Conservation (phyloP, 495 filamentous ascomycete species). For the Aspergillus leporis region DNA sequence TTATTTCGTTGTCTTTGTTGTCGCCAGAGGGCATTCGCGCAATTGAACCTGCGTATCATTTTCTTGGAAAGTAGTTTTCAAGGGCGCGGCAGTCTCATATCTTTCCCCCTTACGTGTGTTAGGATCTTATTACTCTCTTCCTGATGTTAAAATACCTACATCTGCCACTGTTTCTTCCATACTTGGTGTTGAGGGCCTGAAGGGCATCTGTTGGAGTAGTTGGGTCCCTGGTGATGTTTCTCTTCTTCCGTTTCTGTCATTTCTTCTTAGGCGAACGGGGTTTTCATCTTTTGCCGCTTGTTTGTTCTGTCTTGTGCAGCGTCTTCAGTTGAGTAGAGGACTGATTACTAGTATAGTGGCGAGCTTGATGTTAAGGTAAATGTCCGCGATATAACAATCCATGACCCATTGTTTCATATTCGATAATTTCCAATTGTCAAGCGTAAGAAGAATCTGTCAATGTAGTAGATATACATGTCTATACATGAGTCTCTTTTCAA, state of each 20-base stretch:
- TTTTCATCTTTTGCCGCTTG: constrained; percentile 10
- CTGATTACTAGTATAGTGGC: neutral
- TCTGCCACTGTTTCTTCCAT: constrained; percentile 9
- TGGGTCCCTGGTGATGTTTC: constrained; percentile 4
- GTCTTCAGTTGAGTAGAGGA: neutral
- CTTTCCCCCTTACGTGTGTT: constrained; percentile 16
- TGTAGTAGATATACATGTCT: neutral
- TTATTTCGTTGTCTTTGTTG: constrained; percentile 22
- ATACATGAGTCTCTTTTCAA: constrained; percentile 3
- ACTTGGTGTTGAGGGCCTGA: constrained; percentile 9
- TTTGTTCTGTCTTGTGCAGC: neutral
- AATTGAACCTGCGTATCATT: constrained; percentile 21
- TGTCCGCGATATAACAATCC: neutral
- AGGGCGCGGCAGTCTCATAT: constrained; percentile 22
- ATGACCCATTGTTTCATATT: neutral
- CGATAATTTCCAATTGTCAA: neutral
- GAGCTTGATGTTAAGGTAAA: constrained; percentile 1
- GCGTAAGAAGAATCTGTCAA: neutral
- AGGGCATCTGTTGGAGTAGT: constrained; percentile 2
- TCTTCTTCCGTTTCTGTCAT: constrained; percentile 7
- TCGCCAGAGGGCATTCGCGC: constrained; percentile 15
- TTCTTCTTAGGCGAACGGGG: constrained; percentile 12
- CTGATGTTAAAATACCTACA: constrained; percentile 10
- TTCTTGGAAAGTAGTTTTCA: constrained; percentile 30
- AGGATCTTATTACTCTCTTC: constrained; percentile 22